Conservation (phyloP, 805 yeast species). For the Wickerhamomyces tratensis region DNA sequence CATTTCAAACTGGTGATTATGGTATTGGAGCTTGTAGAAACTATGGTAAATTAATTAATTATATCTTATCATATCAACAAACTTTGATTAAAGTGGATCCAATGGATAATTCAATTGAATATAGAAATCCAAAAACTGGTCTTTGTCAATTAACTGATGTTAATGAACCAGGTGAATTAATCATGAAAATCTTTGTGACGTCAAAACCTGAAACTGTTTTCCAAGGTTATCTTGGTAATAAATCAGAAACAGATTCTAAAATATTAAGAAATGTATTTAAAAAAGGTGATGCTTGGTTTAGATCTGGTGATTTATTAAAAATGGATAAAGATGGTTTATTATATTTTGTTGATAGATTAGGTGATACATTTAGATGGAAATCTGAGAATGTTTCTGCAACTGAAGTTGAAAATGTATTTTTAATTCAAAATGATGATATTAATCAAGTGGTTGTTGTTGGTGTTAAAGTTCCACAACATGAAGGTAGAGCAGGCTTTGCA, state of each 20-base stretch:
- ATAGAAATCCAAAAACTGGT: constrained; percentile 60
- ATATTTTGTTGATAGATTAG: constrained; percentile 85
- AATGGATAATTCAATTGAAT: constrained; percentile 63
- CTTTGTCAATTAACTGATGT: constrained; percentile 41
- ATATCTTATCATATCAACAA: constrained; percentile 42
- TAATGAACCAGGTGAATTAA: constrained; percentile 79
- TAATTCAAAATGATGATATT: constrained; percentile 25
- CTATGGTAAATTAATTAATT: constrained; percentile 54
- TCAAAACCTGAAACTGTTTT: constrained; percentile 62
- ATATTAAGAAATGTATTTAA: constrained; percentile 62
- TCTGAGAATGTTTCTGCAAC: constrained; percentile 91
- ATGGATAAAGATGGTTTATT: constrained; percentile 58
- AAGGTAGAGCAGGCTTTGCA: constrained; percentile 92
- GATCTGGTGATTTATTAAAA: constrained; percentile 78
- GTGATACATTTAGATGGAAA: constrained; percentile 96
- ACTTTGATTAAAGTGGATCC: constrained; percentile 68
- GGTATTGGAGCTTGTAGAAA: constrained; percentile 88
- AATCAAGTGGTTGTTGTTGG: constrained; percentile 83
- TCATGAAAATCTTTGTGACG: constrained; percentile 63
- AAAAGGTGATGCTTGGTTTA: constrained; percentile 86
- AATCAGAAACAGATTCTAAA: constrained; percentile 70
- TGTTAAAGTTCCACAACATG: constrained; percentile 73
- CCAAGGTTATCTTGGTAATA: constrained; percentile 84
- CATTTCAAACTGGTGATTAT: constrained; percentile 63
- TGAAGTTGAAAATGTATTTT: constrained; percentile 76